Evolutionary conservation across 169 alveolate species (phyloP), one percentile per base, ranked within the genome.

Genomic region (Theileria luwenshuni): DNA sequence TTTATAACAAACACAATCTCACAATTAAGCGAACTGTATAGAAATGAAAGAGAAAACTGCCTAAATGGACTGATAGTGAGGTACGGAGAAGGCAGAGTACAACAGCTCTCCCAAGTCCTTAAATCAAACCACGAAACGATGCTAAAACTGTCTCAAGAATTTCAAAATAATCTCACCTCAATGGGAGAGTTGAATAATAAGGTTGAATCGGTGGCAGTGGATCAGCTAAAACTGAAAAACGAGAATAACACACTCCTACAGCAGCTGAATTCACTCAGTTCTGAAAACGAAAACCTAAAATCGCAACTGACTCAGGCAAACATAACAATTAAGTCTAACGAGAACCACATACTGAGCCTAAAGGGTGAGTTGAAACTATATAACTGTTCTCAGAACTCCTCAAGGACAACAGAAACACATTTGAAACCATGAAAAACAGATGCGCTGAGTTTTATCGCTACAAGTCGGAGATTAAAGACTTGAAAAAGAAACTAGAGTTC

Each of bases 71-170:
- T 79, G 67, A 42, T 67, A 10, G 21, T 79, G 7, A 45, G 87
- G 0, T 79, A 79, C 48, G 87, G 87, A 15, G 87, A 79, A 54
- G 87, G 87, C 48, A 71, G 83, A 30, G 87, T 79, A 27, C 83
- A 79, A 59, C 83, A 79, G 70, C 77, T 79, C 28, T 68, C 75
- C 43, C 74, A 73, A 25, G 33, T 79, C 28, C 77, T 79, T 48
- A 79, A 72, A 30, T 58, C 83, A n/a, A 79, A 79, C 73, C 62
- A 79, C 65, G 77, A 63, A 21, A 70, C 87, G 17, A 68, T 79
- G 21, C 52, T 32, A 32, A 23, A 19, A 13, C 74, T 79, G 25
- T n/a, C 77, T 25, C 48, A 60, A 33, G 72, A 62, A 27, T 61
- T 79, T 25, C 76, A 79, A 1, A 69, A 64, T 25, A 42, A 74